Evolutionary conservation across 139 green algal species (phyloP).

Genomic region (Micractinium conductrix): DNA sequence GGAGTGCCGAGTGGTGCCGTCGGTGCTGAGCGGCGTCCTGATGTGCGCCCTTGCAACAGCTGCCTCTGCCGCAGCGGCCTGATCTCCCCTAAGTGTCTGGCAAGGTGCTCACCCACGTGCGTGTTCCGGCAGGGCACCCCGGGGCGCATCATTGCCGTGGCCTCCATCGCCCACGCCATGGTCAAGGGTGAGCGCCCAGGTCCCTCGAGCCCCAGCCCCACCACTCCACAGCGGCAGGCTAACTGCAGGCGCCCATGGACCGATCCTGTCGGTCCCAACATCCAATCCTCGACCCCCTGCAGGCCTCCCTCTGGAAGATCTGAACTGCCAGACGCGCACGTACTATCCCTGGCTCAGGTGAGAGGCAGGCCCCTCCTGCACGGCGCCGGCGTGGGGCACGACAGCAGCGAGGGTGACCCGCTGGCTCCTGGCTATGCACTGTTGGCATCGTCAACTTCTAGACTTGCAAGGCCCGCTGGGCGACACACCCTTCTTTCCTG

Average conservation of each 20-base stretch:
- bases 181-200: too few species aligned
- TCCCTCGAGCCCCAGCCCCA: too few species aligned
- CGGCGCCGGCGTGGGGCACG: neutral
- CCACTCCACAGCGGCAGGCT: too few species aligned
- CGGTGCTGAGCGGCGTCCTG: neutral
- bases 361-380: too few species aligned
- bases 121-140: constrained; percentile 1
- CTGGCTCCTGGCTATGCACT: too few species aligned
- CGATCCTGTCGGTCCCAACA: too few species aligned
- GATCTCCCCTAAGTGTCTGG: too few species aligned
- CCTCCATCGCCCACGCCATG: constrained; percentile 72
- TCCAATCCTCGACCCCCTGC: too few species aligned
- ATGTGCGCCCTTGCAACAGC: neutral
- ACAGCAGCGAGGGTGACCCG: neutral
- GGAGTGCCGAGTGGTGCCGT: neutral
- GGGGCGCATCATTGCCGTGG: constrained; percentile 79
- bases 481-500: neutral
- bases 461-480: neutral
- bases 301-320: constrained; percentile 83
- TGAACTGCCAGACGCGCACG: constrained; percentile 47
- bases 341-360: constrained; percentile 43
- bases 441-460: too few species aligned
- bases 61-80: neutral
- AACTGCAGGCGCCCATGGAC: too few species aligned
- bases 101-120: neutral